Base-by-base conservation (phyloP, 805 yeast genomes). In the Cyberlindnera bimundalis region DNA sequence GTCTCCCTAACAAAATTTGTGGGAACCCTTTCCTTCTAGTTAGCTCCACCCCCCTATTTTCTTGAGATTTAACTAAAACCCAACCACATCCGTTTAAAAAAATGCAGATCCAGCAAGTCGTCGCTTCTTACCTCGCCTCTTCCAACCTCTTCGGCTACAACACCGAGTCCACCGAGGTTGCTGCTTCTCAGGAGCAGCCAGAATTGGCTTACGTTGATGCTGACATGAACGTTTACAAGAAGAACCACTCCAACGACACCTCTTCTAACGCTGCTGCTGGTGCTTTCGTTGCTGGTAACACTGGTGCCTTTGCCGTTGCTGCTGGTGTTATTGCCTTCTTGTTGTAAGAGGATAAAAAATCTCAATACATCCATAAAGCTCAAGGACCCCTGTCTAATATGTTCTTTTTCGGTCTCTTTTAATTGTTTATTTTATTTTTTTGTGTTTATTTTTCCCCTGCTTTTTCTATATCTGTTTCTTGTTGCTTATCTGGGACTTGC, bases 51-150 rank as follows among this genome's bases (percentile, higher is more conserved):
- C n/a, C n/a, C n/a, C n/a, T n/a, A n/a, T n/a, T n/a, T n/a, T n/a
- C n/a, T n/a, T n/a, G n/a, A n/a, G n/a, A n/a, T 13, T 6, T 7
- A 17, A 12, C n/a, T 9, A 3, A 27, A 26, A 12, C 10, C 24
- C 6, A 21, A 21, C 6, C 24, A 20, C 40, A 30, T 13, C 14
- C 32, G 21, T 23, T 28, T 24, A 33, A 27, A 17, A 18, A 19
- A 41, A 56, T 56, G 60, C 60, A 56, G 55, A 48, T 56, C 41
- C 60, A 56, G 47, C 60, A 56, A 55, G 57, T 56, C 44, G 42
- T 56, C 40, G 58, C 60, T 30, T 52, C 59, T 4, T 49, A 51
- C 46, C 35, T 56, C 38, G 57, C 59, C 29, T 48, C 59, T 23
- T 33, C 59, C 33, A 39, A 51, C 37, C 30, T 53, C 24, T 45